Evolutionary conservation across 1,284 basidiomycete species (phyloP).

Genomic region (Moesziomyces antarcticus): DNA sequence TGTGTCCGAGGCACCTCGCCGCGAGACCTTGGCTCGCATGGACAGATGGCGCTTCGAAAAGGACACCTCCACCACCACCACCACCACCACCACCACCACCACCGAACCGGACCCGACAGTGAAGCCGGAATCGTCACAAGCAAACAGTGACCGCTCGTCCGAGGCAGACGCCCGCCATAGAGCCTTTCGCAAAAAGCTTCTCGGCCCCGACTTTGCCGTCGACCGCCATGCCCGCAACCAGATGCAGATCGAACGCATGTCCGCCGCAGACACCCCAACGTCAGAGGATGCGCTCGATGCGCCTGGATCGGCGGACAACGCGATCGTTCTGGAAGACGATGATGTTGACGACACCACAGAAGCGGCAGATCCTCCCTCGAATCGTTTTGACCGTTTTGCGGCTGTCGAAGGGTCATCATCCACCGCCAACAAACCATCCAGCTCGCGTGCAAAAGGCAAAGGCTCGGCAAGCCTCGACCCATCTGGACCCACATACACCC

Average conservation of each 20-base stretch:
- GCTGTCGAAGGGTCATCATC: conserved; percentile 2
- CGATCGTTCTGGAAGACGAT: conserved; percentile 15
- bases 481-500: conserved; percentile 69
- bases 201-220: conserved; percentile 33
- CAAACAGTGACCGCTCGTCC: neutral
- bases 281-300: neutral
- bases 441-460: conserved; percentile 62
- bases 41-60: conserved; percentile 30
- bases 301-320: conserved; percentile 3
- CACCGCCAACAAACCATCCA: conserved; percentile 43
- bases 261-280: conserved; percentile 14
- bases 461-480: conserved; percentile 32
- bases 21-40: conserved; percentile 38
- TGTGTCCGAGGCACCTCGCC: conserved; percentile 23
- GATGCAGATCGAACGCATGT: conserved; percentile 34
- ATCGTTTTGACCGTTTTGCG: conserved; percentile 28
- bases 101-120: neutral
- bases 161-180: conserved; percentile 17
- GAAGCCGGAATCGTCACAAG: conserved; percentile 5
- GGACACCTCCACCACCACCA: no score
- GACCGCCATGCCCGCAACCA: conserved; percentile 35
- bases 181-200: conserved; percentile 30
- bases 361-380: neutral
- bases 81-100: no score
- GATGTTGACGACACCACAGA: neutral